Conservation (phyloP, 257 asterid genomes). For the Ehretia macrophylla region DNA sequence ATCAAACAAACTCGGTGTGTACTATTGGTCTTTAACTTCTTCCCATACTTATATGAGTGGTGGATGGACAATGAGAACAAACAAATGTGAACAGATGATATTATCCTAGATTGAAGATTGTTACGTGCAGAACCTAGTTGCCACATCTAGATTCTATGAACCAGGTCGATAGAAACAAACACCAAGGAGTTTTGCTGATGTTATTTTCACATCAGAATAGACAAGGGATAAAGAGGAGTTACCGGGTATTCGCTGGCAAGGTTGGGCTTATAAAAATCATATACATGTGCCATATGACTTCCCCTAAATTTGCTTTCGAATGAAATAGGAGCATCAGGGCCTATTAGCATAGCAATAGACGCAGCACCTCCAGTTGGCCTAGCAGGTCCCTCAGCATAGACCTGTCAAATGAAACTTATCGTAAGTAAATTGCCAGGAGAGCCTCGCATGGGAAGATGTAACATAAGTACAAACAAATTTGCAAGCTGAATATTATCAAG, state of each 20-base stretch:
- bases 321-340: slow-evolving; percentile 94
- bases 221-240: slow-evolving; percentile 25
- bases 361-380: slow-evolving; percentile 99
- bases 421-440: background rate
- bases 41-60: too few species aligned
- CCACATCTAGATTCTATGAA: too few species aligned
- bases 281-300: slow-evolving; percentile 94
- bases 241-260: slow-evolving; percentile 99
- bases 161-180: too few species aligned
- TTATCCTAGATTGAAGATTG: too few species aligned
- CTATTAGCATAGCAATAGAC: slow-evolving; percentile 94
- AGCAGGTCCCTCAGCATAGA: slow-evolving; percentile 99
- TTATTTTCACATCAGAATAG: background rate
- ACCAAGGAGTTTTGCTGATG: background rate
- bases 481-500: background rate
- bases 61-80: too few species aligned
- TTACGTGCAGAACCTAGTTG: too few species aligned
- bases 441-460: background rate
- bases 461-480: background rate
- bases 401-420: slow-evolving; percentile 44
- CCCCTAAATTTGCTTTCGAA: slow-evolving; percentile 96
- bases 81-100: too few species aligned
- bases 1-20: too few species aligned
- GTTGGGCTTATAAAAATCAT: slow-evolving; percentile 97
- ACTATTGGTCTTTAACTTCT: too few species aligned